Percentiles rank a stretch among this genome's conserved stretches.
These are phyloP conservation scores for Leptographium lundbergii DNA, from an alignment of 2,329 filamentous ascomycete species.

Conservation along the genomic window DNA sequence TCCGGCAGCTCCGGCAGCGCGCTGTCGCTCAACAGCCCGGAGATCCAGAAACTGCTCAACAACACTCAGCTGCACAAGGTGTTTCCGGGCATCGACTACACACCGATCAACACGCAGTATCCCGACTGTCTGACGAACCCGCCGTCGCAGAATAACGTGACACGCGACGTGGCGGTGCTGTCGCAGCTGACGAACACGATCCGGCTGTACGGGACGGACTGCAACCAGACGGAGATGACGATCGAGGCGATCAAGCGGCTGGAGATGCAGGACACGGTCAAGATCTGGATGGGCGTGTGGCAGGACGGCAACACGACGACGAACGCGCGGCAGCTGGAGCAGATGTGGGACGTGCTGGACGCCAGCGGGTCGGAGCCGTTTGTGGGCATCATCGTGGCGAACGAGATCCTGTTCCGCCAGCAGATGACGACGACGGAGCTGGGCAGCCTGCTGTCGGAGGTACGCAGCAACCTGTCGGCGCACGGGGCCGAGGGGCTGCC, in stretches of 20 bases:
- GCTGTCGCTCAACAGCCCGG: conserved; percentile 57
- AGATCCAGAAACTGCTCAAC: conserved; percentile 66
- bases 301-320: conserved; percentile 75
- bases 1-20: conserved; percentile 33
- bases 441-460: conserved; percentile 49
- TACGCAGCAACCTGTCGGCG: conserved; percentile 58
- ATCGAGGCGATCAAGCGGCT: conserved; percentile 69
- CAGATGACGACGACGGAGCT: conserved; percentile 57
- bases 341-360: conserved; percentile 78
- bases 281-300: conserved; percentile 93
- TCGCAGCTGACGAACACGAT: conserved; percentile 82
- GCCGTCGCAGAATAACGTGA: conserved; percentile 88
- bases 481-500: conserved; percentile 53
- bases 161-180: conserved; percentile 78
- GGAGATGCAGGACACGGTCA: conserved; percentile 57
- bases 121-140: conserved; percentile 66
- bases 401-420: conserved; percentile 67
- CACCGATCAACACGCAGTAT: conserved; percentile 80
- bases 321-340: conserved; percentile 65
- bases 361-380: conserved; percentile 56
- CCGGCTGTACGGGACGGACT: conserved; percentile 88
- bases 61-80: conserved; percentile 79
- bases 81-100: conserved; percentile 93
- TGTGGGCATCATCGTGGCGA: conserved; percentile 69
- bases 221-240: conserved; percentile 93